Conservation (phyloP, 345 rosid species). For the Boechera stricta region DNA sequence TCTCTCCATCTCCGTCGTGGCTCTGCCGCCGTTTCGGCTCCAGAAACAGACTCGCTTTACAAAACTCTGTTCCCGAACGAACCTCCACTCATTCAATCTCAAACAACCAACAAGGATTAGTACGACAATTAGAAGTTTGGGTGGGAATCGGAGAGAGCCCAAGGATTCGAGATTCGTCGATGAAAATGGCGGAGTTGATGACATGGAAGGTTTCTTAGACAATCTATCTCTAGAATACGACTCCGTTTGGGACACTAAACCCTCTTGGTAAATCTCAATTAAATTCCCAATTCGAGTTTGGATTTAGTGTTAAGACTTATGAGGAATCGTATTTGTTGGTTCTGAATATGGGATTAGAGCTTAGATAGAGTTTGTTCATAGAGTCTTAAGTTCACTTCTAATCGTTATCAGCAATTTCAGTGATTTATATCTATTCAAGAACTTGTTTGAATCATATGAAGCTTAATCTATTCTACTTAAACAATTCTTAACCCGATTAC, state of each 20-base stretch:
- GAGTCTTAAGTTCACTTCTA: not conserved
- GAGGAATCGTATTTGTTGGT: not conserved
- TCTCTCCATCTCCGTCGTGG: constrained; percentile 40
- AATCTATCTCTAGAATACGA: constrained; percentile 92
- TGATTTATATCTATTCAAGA: not conserved
- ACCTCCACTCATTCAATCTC: not conserved
- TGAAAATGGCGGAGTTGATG: constrained; percentile 70
- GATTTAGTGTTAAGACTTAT: not conserved
- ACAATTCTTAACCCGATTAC: not conserved
- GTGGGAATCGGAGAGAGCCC: constrained; percentile 51
- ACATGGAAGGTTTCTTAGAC: constrained; percentile 91
- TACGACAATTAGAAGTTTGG: constrained; percentile 47
- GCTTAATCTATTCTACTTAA: not conserved
- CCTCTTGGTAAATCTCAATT: constrained; percentile 64
- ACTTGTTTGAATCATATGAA: not conserved
- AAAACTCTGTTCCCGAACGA: constrained; percentile 17
- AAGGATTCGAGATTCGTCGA: constrained; percentile 63
- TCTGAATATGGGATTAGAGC: not conserved
- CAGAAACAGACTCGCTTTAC: constrained; percentile 17
- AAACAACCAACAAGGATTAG: constrained; percentile 34
- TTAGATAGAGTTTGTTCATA: not conserved
- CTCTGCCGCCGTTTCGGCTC: constrained; percentile 30
- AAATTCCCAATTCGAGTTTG: not conserved
- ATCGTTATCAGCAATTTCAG: not conserved
- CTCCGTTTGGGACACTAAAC: constrained; percentile 98